Percentiles rank a stretch among this genome's conserved stretches.
Evolutionary conservation across 2,329 filamentous ascomycete genomes (phyloP).

Genomic region (Diaporthe australafricana): DNA sequence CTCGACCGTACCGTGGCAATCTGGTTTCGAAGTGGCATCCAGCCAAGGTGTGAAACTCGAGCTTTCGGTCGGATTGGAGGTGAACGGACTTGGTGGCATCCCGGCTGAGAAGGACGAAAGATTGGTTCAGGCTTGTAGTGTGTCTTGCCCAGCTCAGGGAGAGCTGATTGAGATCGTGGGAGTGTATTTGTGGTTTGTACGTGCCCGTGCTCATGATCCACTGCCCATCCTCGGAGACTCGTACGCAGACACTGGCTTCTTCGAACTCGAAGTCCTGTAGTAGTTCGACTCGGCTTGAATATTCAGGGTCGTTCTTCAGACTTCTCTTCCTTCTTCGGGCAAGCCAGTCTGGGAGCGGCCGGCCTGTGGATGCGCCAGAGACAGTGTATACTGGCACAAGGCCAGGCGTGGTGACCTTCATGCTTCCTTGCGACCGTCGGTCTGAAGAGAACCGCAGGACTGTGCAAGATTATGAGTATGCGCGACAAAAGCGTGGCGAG

Average conservation of each 20-base stretch:
- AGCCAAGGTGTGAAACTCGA: conserved; percentile 92
- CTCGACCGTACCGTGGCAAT: conserved; percentile 91
- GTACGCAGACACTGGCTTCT: conserved; percentile 90
- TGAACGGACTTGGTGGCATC: conserved; percentile 97
- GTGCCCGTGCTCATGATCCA: conserved; percentile 96
- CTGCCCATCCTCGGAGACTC: conserved; percentile 93
- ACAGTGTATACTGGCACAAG: conserved; percentile 91
- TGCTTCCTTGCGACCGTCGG: conserved; percentile 48
- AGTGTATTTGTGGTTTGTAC: conserved; percentile 83
- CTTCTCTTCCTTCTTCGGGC: conserved; percentile 89
- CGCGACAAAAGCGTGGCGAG: background rate
- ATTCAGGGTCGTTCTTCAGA: conserved; percentile 92
- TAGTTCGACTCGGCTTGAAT: conserved; percentile 92
- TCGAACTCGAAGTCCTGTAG: conserved; percentile 99
- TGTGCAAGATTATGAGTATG: background rate
- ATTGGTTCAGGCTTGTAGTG: conserved; percentile 91
- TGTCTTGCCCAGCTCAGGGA: conserved; percentile 95
- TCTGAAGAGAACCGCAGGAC: background rate
- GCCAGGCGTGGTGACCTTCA: conserved; percentile 89
- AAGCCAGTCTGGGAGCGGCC: conserved; percentile 95
- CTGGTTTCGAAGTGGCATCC: conserved; percentile 91
- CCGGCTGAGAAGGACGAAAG: conserved; percentile 86
- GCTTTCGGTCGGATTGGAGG: conserved; percentile 87
- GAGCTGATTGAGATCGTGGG: conserved; percentile 93
- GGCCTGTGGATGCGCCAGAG: conserved; percentile 87